Evolutionary conservation across 2,329 filamentous ascomycete species (phyloP).

Genomic region (Botrytis elliptica): DNA sequence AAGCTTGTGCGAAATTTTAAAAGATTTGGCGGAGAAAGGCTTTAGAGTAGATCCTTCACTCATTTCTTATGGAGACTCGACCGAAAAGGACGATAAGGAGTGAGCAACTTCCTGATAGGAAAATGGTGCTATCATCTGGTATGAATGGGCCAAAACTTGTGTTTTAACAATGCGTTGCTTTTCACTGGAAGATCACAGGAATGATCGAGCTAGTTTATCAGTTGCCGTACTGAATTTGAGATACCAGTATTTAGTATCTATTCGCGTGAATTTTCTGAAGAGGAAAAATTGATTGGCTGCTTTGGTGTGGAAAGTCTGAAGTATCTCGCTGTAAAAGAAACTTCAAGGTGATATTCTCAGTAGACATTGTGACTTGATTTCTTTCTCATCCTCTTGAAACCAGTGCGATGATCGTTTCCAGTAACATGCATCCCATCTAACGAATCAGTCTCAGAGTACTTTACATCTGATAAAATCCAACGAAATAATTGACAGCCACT

Average conservation of each 20-base stretch:
- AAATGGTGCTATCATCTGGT: not conserved
- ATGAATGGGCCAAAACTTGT: not conserved
- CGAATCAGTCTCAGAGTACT: not conserved
- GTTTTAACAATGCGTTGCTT: not conserved
- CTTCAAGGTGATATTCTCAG: not conserved
- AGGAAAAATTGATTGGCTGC: too few relatives aligned
- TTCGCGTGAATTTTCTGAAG: not conserved
- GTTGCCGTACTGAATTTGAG: not conserved
- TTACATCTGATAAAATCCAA: not conserved
- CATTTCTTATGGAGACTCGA: not conserved
- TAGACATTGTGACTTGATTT: not conserved
- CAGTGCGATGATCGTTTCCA: not conserved
- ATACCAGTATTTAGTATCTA: not conserved
- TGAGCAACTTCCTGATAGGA: not conserved
- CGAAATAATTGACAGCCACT: accelerated
- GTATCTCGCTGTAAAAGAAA: not conserved
- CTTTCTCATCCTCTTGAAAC: not conserved
- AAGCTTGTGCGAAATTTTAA: not conserved
- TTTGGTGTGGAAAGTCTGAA: not conserved
- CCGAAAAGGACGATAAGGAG: not conserved
- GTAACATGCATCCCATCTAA: not conserved
- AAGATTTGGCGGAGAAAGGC: not conserved
- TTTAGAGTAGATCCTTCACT: not conserved
- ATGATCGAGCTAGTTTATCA: not conserved
- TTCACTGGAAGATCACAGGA: not conserved